Percentiles rank a stretch among this genome's conserved stretches.
Conservation (phyloP, 805 yeast genomes). For the Lipomyces yamadae region DNA sequence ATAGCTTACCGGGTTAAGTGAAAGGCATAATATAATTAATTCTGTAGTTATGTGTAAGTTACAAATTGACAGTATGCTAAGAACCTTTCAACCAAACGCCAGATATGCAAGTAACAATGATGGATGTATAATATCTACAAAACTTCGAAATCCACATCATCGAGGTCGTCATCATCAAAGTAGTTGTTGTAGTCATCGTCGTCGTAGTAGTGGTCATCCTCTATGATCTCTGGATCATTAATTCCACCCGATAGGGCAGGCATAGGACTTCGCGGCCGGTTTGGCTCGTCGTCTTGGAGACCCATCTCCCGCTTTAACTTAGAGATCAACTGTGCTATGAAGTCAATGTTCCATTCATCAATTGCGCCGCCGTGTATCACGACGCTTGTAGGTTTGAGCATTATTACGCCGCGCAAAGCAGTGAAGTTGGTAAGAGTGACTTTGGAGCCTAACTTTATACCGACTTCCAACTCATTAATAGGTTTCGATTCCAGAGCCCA, state of each 20-base stretch:
- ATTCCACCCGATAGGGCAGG: background rate
- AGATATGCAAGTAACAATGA: background rate
- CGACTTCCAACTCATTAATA: conserved; percentile 25
- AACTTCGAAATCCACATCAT: conserved; percentile 15
- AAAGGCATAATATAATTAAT: background rate
- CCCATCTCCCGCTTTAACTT: conserved; percentile 4
- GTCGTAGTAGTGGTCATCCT: conserved; percentile 7
- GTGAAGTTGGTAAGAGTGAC: conserved; percentile 14
- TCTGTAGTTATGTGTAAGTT: background rate
- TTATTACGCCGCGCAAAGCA: conserved; percentile 22
- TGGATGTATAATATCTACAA: background rate
- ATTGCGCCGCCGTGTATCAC: conserved; percentile 28
- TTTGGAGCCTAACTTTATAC: conserved; percentile 28
- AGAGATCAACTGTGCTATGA: conserved; percentile 5
- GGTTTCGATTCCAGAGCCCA: conserved; percentile 31
- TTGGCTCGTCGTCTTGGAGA: background rate
- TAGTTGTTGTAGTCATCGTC: background rate
- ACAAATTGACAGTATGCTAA: background rate
- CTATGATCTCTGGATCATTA: background rate
- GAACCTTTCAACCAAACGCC: background rate
- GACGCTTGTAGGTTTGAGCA: conserved; percentile 23
- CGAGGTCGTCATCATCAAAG: conserved; percentile 11
- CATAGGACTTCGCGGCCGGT: background rate
- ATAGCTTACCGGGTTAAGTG: background rate
- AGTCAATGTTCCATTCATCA: conserved; percentile 27